A percentile compares a stretch with the other conserved stretches of the same genome.
Conservation (phyloP, 208 protist species). For the Leishmania gerbilli region DNA sequence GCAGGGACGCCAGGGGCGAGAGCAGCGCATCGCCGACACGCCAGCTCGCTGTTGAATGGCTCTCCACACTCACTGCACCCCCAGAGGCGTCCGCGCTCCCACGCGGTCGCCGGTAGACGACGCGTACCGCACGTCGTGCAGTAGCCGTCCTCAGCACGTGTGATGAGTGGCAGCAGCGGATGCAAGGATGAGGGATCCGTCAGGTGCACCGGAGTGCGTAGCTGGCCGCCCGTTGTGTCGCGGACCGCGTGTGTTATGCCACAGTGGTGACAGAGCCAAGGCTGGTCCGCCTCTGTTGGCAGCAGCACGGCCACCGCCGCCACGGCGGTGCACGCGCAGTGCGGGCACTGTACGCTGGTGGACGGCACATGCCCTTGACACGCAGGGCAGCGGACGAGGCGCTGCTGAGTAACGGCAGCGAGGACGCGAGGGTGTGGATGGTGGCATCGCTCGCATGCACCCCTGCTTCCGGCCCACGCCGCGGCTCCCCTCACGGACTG, state of each 20-base stretch:
- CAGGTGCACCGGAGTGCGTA: not conserved
- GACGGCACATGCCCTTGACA: slow-evolving; percentile 35
- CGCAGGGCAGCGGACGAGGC: slow-evolving; percentile 43
- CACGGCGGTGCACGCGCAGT: slow-evolving; percentile 37
- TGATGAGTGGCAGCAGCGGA: not conserved
- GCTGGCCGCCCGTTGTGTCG: not conserved
- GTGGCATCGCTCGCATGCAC: slow-evolving; percentile 29
- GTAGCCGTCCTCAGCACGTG: not conserved
- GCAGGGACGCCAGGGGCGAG: slow-evolving; percentile 42
- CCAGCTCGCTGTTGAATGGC: slow-evolving; percentile 30
- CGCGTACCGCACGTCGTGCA: slow-evolving; percentile 41
- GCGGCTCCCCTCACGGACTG: not conserved
- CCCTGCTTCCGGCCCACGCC: not conserved
- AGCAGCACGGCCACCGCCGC: slow-evolving; percentile 33
- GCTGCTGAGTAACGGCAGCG: slow-evolving; percentile 27
- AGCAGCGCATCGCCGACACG: slow-evolving; percentile 42
- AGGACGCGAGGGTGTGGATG: slow-evolving; percentile 46
- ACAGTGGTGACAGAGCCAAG: slow-evolving; percentile 48
- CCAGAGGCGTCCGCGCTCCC: slow-evolving; percentile 47
- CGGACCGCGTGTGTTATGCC: slow-evolving; percentile 30
- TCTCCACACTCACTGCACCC: slow-evolving; percentile 38
- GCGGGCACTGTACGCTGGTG: slow-evolving; percentile 27
- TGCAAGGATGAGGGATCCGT: not conserved
- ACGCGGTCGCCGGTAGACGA: slow-evolving; percentile 36
- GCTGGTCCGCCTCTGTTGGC: slow-evolving; percentile 36